Evolutionary conservation across 306 rosid genomes (phyloP).

Genomic region (Fragaria vesca): DNA sequence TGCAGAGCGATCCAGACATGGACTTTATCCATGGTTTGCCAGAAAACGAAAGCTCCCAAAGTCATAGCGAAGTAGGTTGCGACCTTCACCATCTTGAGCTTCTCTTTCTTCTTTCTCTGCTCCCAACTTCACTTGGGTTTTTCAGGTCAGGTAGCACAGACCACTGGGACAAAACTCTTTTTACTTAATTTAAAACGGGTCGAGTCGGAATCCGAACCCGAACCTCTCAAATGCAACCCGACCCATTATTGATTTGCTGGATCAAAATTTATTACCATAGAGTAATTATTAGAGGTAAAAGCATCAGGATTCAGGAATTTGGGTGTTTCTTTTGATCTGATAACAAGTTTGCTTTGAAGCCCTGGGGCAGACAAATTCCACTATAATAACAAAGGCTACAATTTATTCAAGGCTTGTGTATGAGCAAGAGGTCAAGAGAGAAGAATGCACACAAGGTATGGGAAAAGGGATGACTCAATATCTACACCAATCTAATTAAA

Average conservation of each 20-base stretch:
- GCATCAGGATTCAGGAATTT: too few species aligned
- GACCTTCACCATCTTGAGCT: constrained; percentile 70
- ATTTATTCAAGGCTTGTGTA: neutral
- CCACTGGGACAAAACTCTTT: neutral
- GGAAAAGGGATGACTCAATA: constrained; percentile 14
- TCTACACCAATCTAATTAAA: constrained; percentile 20
- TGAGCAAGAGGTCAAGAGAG: neutral
- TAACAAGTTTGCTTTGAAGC: neutral
- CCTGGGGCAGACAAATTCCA: neutral
- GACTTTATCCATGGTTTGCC: constrained; percentile 88
- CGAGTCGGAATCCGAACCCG: neutral
- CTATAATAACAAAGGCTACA: neutral
- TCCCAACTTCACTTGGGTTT: neutral
- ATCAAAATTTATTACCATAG: neutral
- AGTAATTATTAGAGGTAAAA: neutral
- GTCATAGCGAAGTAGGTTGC: constrained; percentile 87
- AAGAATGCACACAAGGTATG: constrained; percentile 9
- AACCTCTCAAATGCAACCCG: neutral
- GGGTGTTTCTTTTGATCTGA: neutral
- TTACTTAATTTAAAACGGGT: neutral
- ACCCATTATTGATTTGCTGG: neutral
- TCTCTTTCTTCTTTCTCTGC: constrained; percentile 6
- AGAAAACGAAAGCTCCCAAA: constrained; percentile 84
- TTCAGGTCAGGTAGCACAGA: neutral
- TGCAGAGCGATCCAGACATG: constrained; percentile 99